phyloP scores from a whole-genome alignment of 116 monocot species.

The Zostera marina region DNA sequence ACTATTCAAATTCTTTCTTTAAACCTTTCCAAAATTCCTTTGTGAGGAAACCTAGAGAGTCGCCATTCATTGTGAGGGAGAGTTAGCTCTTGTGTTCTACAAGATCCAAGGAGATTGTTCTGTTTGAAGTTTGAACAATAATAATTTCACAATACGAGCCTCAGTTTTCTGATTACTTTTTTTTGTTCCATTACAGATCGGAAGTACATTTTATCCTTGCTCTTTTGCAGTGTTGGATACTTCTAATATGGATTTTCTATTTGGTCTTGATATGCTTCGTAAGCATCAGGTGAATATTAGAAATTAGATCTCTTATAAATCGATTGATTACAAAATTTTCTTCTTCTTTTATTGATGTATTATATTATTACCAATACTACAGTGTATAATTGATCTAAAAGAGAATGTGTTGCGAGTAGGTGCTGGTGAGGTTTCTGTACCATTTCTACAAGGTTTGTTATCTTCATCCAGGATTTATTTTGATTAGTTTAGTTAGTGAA shows the following conservation, averaged over 20 bases:
- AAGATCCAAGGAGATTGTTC: too few species aligned
- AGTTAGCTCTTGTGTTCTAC: too few species aligned
- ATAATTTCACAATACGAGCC: too few species aligned
- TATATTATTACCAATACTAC: conserved; percentile 5
- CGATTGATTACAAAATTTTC: not conserved
- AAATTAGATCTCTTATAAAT: not conserved
- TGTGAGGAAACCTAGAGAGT: too few species aligned
- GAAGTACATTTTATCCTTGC: conserved; percentile 75
- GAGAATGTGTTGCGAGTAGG: conserved; percentile 95
- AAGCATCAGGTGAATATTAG: conserved; percentile 69
- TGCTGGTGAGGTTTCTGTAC: conserved; percentile 93
- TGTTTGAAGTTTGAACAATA: too few species aligned
- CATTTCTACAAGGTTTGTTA: conserved; percentile 78
- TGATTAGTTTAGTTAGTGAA: too few species aligned
- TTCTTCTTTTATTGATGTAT: not conserved
- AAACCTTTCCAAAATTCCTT: too few species aligned
- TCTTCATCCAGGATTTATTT: not conserved
- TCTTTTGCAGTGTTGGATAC: conserved; percentile 95
- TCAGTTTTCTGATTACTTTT: not conserved
- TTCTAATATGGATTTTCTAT: conserved; percentile 90
- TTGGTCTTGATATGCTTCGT: conserved; percentile 98
- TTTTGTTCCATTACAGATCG: conserved; percentile 42
- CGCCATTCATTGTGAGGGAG: too few species aligned
- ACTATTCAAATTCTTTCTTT: too few species aligned
- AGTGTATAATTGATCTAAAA: conserved; percentile 98